Percentiles rank a stretch among this genome's conserved stretches.
Evolutionary conservation across 768 basidiomycete genomes (phyloP).

Genomic region (Macrocybe gigantea): DNA sequence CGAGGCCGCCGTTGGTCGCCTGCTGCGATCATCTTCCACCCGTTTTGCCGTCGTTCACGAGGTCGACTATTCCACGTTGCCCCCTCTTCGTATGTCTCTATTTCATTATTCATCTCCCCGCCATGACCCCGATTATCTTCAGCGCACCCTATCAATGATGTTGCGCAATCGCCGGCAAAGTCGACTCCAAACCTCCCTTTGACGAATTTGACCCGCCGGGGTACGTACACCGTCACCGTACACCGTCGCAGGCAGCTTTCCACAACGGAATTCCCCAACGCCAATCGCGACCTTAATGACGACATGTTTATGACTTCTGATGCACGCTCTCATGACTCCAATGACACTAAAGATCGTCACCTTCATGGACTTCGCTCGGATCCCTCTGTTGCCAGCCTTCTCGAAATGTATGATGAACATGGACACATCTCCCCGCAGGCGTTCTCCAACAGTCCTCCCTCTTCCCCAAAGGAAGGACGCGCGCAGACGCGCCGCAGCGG

Average conservation of each 20-base stretch:
- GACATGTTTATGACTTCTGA: slow-evolving; percentile 19
- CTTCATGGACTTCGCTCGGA: slow-evolving; percentile 61
- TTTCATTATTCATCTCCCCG: neutral
- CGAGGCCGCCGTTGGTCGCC: slow-evolving; percentile 39
- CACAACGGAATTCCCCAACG: slow-evolving; percentile 56
- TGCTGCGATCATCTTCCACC: slow-evolving; percentile 70
- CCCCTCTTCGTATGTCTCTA: slow-evolving; percentile 60
- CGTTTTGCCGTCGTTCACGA: slow-evolving; percentile 54
- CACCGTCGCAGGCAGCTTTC: slow-evolving; percentile 53
- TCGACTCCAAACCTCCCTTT: slow-evolving; percentile 52
- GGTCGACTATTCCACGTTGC: slow-evolving; percentile 49
- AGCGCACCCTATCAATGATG: slow-evolving; percentile 67
- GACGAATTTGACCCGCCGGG: slow-evolving; percentile 40
- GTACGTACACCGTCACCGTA: slow-evolving; percentile 71
- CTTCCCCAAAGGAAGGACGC: slow-evolving; percentile 31
- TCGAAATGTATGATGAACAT: slow-evolving; percentile 69
- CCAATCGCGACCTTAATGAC: slow-evolving; percentile 37
- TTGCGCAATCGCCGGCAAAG: slow-evolving; percentile 41
- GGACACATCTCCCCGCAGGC: slow-evolving; percentile 55
- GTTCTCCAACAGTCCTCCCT: slow-evolving; percentile 59
- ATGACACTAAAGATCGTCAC: slow-evolving; percentile 41
- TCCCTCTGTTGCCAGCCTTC: slow-evolving; percentile 71
- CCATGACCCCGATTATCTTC: neutral
- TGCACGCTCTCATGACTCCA: slow-evolving; percentile 18
- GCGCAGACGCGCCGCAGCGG: slow-evolving; percentile 56